These are phyloP conservation scores for Xylariomycetidae sp. DNA, from an alignment of 2,329 filamentous ascomycete species.

Conservation along the genomic window DNA sequence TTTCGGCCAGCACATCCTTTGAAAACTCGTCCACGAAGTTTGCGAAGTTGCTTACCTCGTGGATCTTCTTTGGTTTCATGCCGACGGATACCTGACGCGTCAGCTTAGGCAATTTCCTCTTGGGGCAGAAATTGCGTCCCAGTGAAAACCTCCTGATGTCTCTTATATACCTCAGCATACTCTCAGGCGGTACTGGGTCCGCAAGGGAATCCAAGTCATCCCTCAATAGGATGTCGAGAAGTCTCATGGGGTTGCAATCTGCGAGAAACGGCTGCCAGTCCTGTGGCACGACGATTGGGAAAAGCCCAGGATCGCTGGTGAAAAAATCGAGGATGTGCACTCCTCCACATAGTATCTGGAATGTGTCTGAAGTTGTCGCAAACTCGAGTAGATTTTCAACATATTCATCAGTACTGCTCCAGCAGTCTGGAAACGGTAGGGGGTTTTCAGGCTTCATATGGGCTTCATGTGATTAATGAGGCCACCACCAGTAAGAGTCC, in stretches of 20 bases:
- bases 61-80: slow-evolving; percentile 94
- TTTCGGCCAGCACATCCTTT: slow-evolving; percentile 52
- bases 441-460: slow-evolving; percentile 46
- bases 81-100: slow-evolving; percentile 73
- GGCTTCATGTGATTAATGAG: not conserved
- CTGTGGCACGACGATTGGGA: slow-evolving; percentile 67
- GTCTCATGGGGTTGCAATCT: slow-evolving; percentile 63
- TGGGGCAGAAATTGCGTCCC: slow-evolving; percentile 51
- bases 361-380: slow-evolving; percentile 66
- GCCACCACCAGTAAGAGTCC: no score
- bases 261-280: slow-evolving; percentile 82
- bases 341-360: slow-evolving; percentile 90
- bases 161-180: slow-evolving; percentile 67
- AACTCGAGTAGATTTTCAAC: slow-evolving; percentile 75
- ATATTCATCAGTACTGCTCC: slow-evolving; percentile 69
- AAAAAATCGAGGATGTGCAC: slow-evolving; percentile 97
- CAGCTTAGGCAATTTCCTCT: slow-evolving; percentile 49
- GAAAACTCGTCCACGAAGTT: slow-evolving; percentile 66
- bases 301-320: slow-evolving; percentile 78
- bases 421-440: slow-evolving; percentile 68
- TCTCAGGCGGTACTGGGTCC: slow-evolving; percentile 40
- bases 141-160: slow-evolving; percentile 68
- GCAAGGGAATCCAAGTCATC: slow-evolving; percentile 56
- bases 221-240: slow-evolving; percentile 77
- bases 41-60: slow-evolving; percentile 91